Conservation (phyloP, 441 rosid genomes). For the Cnidoscolus chayamansa region DNA sequence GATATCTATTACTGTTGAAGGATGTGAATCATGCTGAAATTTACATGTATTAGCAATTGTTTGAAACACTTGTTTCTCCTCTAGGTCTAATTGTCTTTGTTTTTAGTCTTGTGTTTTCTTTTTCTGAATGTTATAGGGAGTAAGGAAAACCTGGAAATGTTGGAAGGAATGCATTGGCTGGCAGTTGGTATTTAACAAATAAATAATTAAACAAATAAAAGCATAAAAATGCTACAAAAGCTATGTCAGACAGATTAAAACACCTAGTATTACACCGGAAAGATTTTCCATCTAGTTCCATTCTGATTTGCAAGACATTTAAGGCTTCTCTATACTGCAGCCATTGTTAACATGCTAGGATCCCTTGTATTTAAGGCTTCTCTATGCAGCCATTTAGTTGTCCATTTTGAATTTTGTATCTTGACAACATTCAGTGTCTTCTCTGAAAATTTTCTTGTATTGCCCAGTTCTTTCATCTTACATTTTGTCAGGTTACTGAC, state of each 20-base stretch:
- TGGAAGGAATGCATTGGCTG: neutral
- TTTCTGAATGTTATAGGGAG: neutral
- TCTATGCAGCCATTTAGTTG: neutral
- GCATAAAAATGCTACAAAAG: neutral
- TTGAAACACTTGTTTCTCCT: neutral
- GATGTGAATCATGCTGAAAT: neutral
- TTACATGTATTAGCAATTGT: neutral
- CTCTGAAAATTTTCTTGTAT: neutral
- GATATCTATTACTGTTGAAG: conserved; percentile 9
- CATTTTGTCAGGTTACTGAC: too few species aligned
- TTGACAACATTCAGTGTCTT: neutral
- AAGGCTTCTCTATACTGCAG: neutral
- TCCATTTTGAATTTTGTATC: neutral
- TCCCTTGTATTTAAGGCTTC: neutral
- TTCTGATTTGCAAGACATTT: neutral
- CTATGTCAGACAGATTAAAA: neutral
- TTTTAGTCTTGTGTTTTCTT: neutral
- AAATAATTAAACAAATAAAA: neutral
- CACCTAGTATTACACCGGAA: neutral
- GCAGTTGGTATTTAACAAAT: neutral
- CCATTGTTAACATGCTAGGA: neutral
- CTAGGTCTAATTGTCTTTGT: neutral
- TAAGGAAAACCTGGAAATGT: neutral
- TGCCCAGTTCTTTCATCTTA: neutral
- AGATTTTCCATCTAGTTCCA: neutral